Percentiles rank a stretch among this genome's conserved stretches.
Conservation (phyloP, 495 filamentous ascomycete genomes). For the Parathielavia hyrcaniae region DNA sequence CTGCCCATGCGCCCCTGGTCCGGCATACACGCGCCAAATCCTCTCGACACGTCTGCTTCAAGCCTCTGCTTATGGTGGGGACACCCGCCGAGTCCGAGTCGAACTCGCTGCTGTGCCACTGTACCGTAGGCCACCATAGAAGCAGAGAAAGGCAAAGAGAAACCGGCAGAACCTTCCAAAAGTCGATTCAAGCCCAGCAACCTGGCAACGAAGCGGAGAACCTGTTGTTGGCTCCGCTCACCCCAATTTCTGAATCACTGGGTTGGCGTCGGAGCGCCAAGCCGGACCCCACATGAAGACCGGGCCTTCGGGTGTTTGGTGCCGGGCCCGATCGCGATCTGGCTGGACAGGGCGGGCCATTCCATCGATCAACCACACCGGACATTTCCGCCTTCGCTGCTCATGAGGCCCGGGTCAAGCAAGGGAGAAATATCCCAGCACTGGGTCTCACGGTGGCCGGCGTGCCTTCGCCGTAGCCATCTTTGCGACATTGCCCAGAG, state of each 20-base stretch:
- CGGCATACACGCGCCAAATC: neutral
- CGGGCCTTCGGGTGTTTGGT: neutral
- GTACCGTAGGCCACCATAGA: neutral
- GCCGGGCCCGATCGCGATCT: neutral
- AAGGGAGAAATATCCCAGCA: too few species aligned
- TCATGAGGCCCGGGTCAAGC: too few species aligned
- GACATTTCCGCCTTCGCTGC: too few species aligned
- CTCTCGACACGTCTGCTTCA: neutral
- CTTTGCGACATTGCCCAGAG: too few species aligned
- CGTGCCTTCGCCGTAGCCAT: too few species aligned
- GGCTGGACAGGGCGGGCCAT: neutral
- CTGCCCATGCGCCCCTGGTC: too few species aligned
- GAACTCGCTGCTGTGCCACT: neutral
- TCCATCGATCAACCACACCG: neutral
- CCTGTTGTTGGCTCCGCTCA: neutral
- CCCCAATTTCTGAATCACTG: neutral
- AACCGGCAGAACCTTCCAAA: constrained; percentile 4
- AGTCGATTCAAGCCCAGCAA: neutral
- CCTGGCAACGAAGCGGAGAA: neutral
- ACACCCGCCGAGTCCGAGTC: neutral
- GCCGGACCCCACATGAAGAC: neutral
- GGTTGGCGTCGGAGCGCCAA: too few species aligned
- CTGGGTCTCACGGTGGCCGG: too few species aligned
- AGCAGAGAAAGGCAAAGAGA: constrained; percentile 1
- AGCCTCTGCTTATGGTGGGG: neutral